A percentile compares a stretch with the other conserved stretches of the same genome.
phyloP scores from a whole-genome alignment of 2,329 filamentous ascomycete species.

The Cytospora piceicola region DNA sequence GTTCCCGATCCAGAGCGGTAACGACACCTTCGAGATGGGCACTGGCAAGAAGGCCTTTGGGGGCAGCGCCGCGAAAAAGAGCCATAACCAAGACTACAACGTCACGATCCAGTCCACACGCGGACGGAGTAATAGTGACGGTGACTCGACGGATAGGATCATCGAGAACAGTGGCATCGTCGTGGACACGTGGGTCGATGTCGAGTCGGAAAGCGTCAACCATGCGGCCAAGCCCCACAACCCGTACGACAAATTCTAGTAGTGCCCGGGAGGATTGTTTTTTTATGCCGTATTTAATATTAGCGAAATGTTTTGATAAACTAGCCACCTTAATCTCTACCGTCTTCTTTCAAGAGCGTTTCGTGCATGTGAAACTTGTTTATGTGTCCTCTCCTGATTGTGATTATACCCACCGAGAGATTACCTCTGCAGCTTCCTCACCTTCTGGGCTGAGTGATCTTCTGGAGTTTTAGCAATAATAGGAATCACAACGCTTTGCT shows the following conservation, averaged over 20 bases:
- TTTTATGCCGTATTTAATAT: not conserved
- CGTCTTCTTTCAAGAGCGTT: not conserved
- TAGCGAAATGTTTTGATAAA: not conserved
- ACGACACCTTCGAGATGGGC: conserved; percentile 24
- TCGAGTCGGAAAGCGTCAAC: conserved; percentile 7
- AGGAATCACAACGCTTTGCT: too few species aligned
- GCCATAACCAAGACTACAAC: conserved; percentile 2
- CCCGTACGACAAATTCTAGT: not conserved
- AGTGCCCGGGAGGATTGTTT: not conserved
- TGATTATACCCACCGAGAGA: too few species aligned
- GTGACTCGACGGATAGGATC: conserved; percentile 18
- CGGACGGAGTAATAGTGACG: conserved; percentile 3
- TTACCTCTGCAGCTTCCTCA: too few species aligned
- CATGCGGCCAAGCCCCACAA: not conserved
- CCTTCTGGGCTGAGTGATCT: too few species aligned
- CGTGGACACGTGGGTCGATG: conserved; percentile 8
- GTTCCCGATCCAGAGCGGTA: conserved; percentile 11
- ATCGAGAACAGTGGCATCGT: not conserved
- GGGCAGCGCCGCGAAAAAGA: not conserved
- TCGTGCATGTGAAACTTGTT: not conserved
- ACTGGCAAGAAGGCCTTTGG: conserved; percentile 1
- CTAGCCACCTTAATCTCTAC: not conserved
- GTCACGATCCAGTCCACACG: conserved; percentile 15
- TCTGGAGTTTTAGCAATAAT: too few species aligned
- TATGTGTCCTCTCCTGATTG: not conserved